Percentiles rank a stretch among this genome's conserved stretches.
These are phyloP conservation scores for Podaxis sp. DNA, from an alignment of 768 basidiomycete genomes.

Conservation along the genomic window DNA sequence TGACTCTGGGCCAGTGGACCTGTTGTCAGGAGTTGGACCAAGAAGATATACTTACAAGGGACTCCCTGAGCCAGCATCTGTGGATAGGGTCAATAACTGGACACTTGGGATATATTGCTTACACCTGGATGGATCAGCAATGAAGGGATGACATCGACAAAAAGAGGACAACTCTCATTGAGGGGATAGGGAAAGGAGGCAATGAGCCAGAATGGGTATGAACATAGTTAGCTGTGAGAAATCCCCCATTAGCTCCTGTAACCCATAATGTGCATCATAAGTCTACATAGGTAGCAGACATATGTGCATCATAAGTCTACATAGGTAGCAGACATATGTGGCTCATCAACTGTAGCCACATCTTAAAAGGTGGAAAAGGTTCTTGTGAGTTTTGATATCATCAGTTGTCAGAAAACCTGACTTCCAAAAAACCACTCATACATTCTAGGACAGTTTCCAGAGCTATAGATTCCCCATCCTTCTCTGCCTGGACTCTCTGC, in stretches of 20 bases:
- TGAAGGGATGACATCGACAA: conserved; percentile 83
- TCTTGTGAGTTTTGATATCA: conserved; percentile 56
- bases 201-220: conserved; percentile 63
- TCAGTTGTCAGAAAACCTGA: neutral
- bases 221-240: conserved; percentile 63
- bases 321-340: conserved; percentile 45
- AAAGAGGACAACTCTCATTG: conserved; percentile 61
- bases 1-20: neutral
- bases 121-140: conserved; percentile 76
- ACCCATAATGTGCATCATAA: neutral
- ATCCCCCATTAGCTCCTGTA: neutral
- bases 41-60: conserved; percentile 39
- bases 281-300: conserved; percentile 24
- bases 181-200: conserved; percentile 61
- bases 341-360: conserved; percentile 63
- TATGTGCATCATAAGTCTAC: conserved; percentile 50
- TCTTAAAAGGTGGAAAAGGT: conserved; percentile 84
- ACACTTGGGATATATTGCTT: conserved; percentile 58
- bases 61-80: conserved; percentile 38
- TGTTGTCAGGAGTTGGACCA: conserved; percentile 22
- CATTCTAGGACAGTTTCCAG: conserved; percentile 55
- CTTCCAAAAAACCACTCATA: conserved; percentile 37
- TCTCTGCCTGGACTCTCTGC: conserved; percentile 31
- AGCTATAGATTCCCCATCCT: conserved; percentile 12
- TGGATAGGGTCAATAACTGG: conserved; percentile 49